A percentile compares a stretch with the other conserved stretches of the same genome.
These are phyloP conservation scores for Gomphus bonarii DNA, from an alignment of 1,284 basidiomycete genomes.

Conservation along the genomic window DNA sequence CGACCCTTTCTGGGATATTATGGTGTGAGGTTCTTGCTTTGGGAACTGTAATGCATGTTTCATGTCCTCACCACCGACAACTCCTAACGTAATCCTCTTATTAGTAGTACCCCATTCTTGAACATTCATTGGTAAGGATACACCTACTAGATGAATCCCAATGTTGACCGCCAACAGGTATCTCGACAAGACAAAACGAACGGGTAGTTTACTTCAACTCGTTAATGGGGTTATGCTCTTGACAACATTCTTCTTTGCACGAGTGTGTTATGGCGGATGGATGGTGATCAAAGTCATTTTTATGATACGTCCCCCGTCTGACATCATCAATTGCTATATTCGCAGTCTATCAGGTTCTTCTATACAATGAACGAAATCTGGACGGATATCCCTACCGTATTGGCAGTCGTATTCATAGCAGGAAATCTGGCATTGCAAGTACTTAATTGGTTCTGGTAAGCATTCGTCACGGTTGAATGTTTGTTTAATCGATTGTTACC, in stretches of 20 bases:
- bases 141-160: not conserved
- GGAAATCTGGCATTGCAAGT: constrained; percentile 54
- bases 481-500: not conserved
- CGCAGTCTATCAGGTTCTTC: constrained; percentile 54
- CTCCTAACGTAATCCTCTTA: not conserved
- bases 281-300: constrained; percentile 32
- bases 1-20: constrained; percentile 71
- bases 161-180: constrained; percentile 33
- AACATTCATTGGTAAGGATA: constrained; percentile 57
- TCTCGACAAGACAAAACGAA: constrained; percentile 61
- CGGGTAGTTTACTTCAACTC: constrained; percentile 51
- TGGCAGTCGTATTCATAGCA: constrained; percentile 38
- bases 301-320: not conserved
- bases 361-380: constrained; percentile 39
- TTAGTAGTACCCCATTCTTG: constrained; percentile 65
- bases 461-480: not conserved
- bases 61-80: not conserved
- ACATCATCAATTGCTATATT: not conserved
- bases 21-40: constrained; percentile 57
- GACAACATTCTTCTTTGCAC: constrained; percentile 46
- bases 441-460: constrained; percentile 65
- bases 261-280: constrained; percentile 55
- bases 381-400: constrained; percentile 35
- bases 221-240: constrained; percentile 57
- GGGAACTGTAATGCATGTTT: constrained; percentile 51